Percentiles rank a stretch among this genome's conserved stretches.
phyloP scores from a whole-genome alignment of 164 flowering plant genomes.

The Magnolia officinalis region DNA sequence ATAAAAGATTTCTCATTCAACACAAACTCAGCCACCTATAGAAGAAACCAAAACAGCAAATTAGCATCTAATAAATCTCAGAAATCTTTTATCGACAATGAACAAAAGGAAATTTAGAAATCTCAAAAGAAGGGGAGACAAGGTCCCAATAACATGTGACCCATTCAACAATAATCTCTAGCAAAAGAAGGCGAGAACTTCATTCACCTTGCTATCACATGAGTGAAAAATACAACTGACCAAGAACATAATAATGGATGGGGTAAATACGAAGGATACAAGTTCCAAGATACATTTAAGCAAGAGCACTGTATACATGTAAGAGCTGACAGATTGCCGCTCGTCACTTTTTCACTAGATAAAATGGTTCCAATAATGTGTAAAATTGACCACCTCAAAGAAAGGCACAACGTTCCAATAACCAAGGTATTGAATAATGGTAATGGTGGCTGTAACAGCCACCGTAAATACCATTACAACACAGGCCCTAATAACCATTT shows the following conservation, averaged over 20 bases:
- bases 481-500: too few relatives aligned
- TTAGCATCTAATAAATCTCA: background rate
- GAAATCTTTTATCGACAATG: background rate
- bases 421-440: too few relatives aligned
- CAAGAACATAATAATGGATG: background rate
- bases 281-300: too few relatives aligned
- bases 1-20: conserved; percentile 65
- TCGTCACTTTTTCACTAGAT: too few relatives aligned
- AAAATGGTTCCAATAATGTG: too few relatives aligned
- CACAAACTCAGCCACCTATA: conserved; percentile 67
- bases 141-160: too few relatives aligned
- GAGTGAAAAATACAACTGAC: background rate
- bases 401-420: too few relatives aligned
- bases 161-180: background rate
- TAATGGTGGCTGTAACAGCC: too few relatives aligned
- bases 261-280: background rate
- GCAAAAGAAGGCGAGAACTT: background rate
- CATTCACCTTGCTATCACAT: background rate
- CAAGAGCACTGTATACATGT: too few relatives aligned
- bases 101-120: background rate
- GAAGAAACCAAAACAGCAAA: background rate
- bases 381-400: too few relatives aligned
- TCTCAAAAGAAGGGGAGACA: background rate
- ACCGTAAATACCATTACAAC: too few relatives aligned
- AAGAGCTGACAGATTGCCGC: too few relatives aligned